Evolutionary conservation across 2,329 filamentous ascomycete genomes (phyloP), one percentile per base, ranked within the genome.

Genomic region (Akanthomyces dipterigenus): DNA sequence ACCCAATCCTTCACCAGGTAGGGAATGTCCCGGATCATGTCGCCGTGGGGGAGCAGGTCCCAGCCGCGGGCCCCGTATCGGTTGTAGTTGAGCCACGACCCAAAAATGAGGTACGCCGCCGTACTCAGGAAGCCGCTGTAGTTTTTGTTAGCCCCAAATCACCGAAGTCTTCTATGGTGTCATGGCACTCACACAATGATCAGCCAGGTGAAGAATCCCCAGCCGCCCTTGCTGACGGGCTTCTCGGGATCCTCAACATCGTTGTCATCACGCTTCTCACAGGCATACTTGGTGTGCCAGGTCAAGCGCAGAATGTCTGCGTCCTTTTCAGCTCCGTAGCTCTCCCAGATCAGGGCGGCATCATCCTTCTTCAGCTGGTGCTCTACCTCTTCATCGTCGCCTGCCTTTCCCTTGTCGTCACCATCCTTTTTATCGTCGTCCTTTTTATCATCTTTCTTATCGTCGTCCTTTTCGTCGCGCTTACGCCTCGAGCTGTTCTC

Each of bases 201-300:
- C 70, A 98, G 84, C 95, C 95, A 99, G 20, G 93, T 97, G 70
- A 98, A 98, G 80, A 97, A 95, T 1, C 95, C 95, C 95, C 93
- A 98, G 70, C 85, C 82, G 20, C 74, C 74, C 58, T 80, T 78
- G 46, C 79, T 77, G 11, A 76, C 77, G 18, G 79, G 76, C 53
- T 77, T 75, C 64, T 78, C 77, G 34, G 56, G 55, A 24, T 63
- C 77, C 62, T 78, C 76, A 40, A 68, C 75, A 26, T 68, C 69
- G 22, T 74, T 75, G 20, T 79, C 76, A 42, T 71, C 74, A 28
- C 73, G 73, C 55, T 76, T 78, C 70, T 91, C 87, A 73, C 95
- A 98, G 0, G 91, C 93, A 70, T 91, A 87, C 73, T 93, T 91
- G 16, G 93, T 97, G 70, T 83, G 79, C 93, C 93, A 99, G 40